Base-by-base conservation (phyloP, 331 rosid species). In the Malus hybrid region DNA sequence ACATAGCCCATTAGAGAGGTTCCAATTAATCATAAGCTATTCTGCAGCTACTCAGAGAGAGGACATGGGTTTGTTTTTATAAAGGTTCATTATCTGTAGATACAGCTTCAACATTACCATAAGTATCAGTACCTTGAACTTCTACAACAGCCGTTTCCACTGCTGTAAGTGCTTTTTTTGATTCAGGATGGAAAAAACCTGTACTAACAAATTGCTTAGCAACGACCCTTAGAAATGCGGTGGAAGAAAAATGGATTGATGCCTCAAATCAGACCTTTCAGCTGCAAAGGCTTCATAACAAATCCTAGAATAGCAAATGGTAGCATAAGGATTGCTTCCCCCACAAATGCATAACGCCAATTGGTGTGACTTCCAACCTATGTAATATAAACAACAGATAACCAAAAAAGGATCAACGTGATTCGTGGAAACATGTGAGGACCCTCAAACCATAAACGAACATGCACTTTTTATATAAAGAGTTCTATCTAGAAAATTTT, bases 261-360 rank as follows among this genome's bases (percentile, higher is more conserved):
- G 73, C 39, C 64, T 68, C 14, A 27, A 71, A 75, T 24, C 20
- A 32, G 77, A 93, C 98, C 98, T 82, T 88, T 93, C 84, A 91
- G 71, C 69, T 84, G 84, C 82, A 93, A 79, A 70, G 98, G 98
- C 85, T 91, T 89, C 85, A 93, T 80, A 48, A 80, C 15, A 70
- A 90, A 88, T 56, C 96, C 97, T 39, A 79, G 79, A 83, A 90
- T 69, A 29, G 89, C 92, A 84, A 90, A 93, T 5, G 98, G 90
- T 82, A 90, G 76, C 95, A 90, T 93, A 83, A 93, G 54, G 76
- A 80, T 42, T 55, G 96, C 88, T 81, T 89, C 98, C 16, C 83
- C 85, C 79, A 82, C 88, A 73, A 93, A 93, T 13, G 98, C 96
- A 73, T 48, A 74, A 36, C 96, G 98, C 97, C 98, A 93, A 29